Percentiles rank a stretch among this genome's conserved stretches.
These are phyloP conservation scores for Ceratocystis papillata DNA, from an alignment of 2,329 filamentous ascomycete genomes.

Conservation along the genomic window DNA sequence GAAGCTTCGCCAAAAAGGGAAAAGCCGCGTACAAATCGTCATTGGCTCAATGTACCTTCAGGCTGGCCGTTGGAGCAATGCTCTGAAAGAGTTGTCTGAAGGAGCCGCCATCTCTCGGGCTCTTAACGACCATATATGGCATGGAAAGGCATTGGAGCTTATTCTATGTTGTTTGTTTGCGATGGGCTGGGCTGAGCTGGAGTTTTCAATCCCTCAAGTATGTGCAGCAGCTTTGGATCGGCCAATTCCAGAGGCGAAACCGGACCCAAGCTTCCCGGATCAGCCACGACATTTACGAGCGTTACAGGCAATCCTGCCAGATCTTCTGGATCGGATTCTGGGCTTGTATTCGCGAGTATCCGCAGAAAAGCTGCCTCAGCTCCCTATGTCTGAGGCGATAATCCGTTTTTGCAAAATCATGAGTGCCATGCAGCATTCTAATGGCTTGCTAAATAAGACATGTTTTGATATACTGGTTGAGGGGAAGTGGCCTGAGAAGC, in stretches of 20 bases:
- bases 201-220: conserved; percentile 62
- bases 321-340: conserved; percentile 63
- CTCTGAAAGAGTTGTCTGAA: conserved; percentile 70
- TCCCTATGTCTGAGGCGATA: conserved; percentile 61
- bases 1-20: conserved; percentile 67
- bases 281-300: conserved; percentile 46
- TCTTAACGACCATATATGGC: conserved; percentile 89
- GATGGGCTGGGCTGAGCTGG: conserved; percentile 70
- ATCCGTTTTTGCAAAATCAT: conserved; percentile 64
- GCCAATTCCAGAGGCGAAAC: conserved; percentile 33
- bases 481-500: conserved; percentile 45
- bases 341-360: conserved; percentile 61
- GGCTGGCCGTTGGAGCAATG: conserved; percentile 81
- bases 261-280: conserved; percentile 31
- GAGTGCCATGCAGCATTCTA: conserved; percentile 53
- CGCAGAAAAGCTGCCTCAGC: conserved; percentile 57
- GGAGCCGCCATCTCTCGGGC: conserved; percentile 66
- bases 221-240: conserved; percentile 44
- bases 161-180: conserved; percentile 73
- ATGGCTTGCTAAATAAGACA: conserved; percentile 50
- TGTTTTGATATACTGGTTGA: conserved; percentile 56
- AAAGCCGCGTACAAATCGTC: conserved; percentile 65
- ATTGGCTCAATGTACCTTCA: conserved; percentile 79
- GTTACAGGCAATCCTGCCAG: conserved; percentile 53
- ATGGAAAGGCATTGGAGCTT: conserved; percentile 86